Conservation (phyloP, 2,329 filamentous ascomycete genomes). For the Metarhizium sp. region DNA sequence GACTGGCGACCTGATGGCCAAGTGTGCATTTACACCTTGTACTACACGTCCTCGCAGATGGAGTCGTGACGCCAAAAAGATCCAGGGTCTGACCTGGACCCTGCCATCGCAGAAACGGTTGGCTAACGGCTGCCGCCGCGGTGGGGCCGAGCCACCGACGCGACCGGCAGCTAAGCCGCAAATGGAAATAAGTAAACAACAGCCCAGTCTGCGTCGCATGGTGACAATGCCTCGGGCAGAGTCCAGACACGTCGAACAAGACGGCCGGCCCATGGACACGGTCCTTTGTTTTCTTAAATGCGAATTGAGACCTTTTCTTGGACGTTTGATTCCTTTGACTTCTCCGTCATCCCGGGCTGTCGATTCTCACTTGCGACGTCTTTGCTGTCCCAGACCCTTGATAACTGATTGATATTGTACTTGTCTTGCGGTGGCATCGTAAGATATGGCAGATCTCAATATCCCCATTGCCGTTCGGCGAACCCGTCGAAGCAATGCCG, state of each 20-base stretch:
- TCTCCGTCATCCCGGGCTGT: not conserved
- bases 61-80: not conserved
- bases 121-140: conserved; percentile 16
- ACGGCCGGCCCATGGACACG: not conserved
- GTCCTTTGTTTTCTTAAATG: conserved; percentile 1
- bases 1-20: not conserved
- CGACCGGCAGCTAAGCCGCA: conserved; percentile 22
- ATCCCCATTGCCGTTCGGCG: conserved; percentile 48
- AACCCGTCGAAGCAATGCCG: conserved; percentile 34
- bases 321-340: not conserved
- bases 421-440: not conserved
- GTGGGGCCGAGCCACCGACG: conserved; percentile 13
- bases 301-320: not conserved
- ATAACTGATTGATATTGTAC: not conserved
- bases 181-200: conserved; percentile 40
- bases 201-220: not conserved
- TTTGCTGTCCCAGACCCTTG: not conserved
- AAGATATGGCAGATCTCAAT: conserved; percentile 29
- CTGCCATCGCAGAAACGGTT: conserved; percentile 12
- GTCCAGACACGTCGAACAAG: not conserved
- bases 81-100: not conserved
- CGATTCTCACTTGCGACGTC: not conserved
- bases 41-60: not conserved
- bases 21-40: not conserved
- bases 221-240: not conserved